Evolutionary conservation across 306 rosid species (phyloP).

Genomic region (Dicorynia guianensis): DNA sequence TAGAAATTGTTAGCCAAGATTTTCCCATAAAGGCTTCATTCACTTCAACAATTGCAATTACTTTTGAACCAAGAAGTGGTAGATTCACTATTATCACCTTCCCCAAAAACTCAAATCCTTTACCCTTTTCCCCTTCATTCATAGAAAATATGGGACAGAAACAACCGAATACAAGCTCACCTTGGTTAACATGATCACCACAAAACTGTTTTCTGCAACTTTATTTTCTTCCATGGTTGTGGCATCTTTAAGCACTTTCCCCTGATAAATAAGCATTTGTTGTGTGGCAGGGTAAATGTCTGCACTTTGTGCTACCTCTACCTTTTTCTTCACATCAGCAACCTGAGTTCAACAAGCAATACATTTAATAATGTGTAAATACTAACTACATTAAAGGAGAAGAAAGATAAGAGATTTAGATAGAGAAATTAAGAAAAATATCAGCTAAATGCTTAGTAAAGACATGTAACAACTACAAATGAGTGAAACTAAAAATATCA

Average conservation of each 20-base stretch:
- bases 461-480: too few species aligned
- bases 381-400: too few species aligned
- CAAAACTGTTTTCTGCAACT: slow-evolving; percentile 76
- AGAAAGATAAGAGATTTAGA: too few species aligned
- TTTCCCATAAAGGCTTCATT: too few species aligned
- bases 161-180: slow-evolving; percentile 43
- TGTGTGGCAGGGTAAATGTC: slow-evolving; percentile 75
- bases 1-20: too few species aligned
- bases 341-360: slow-evolving; percentile 50
- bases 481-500: too few species aligned
- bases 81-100: too few species aligned
- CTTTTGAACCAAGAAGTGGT: not conserved
- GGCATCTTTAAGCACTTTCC: slow-evolving; percentile 74
- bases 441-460: too few species aligned
- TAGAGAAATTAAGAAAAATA: too few species aligned
- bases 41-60: not conserved
- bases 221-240: slow-evolving; percentile 76
- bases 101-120: not conserved
- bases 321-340: slow-evolving; percentile 73
- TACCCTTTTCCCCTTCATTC: not conserved
- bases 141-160: not conserved
- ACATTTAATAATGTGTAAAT: not conserved
- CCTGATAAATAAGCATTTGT: slow-evolving; percentile 88
- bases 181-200: slow-evolving; percentile 81
- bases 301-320: slow-evolving; percentile 67